These are phyloP conservation scores for Acanthamoeba divionensis DNA, from an alignment of 208 protist species.

Conservation along the genomic window DNA sequence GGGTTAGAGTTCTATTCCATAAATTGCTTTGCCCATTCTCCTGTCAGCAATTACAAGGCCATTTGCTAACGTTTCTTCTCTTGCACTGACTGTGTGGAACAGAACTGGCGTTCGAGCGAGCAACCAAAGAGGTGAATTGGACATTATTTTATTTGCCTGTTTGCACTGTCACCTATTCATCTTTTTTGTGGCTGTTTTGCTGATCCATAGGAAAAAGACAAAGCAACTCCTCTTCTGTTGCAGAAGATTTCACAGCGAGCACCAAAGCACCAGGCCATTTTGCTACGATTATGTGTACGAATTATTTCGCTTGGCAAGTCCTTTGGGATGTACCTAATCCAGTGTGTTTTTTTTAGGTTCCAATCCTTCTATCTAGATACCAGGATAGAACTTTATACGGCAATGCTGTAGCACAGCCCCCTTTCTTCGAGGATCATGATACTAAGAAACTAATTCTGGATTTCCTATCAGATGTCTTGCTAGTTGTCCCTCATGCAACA, in stretches of 20 bases:
- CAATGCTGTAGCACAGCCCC: neutral
- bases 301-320: neutral
- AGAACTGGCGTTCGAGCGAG: slow-evolving; percentile 32
- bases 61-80: neutral
- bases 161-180: neutral
- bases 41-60: neutral
- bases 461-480: neutral
- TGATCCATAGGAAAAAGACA: neutral
- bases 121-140: neutral
- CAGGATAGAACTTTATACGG: neutral
- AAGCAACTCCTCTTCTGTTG: neutral
- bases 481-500: no score
- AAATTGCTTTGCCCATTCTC: neutral
- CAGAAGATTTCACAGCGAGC: neutral
- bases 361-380: neutral
- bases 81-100: neutral
- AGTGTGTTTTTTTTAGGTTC: neutral
- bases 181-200: neutral
- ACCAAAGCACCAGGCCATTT: slow-evolving; percentile 27
- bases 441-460: neutral
- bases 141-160: neutral
- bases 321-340: neutral
- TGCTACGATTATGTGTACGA: slow-evolving; percentile 15
- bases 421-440: slow-evolving; percentile 3
- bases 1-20: slow-evolving; percentile 26